Evolutionary conservation across 1,284 basidiomycete genomes (phyloP).

Genomic region (Ustilago xerochloae): DNA sequence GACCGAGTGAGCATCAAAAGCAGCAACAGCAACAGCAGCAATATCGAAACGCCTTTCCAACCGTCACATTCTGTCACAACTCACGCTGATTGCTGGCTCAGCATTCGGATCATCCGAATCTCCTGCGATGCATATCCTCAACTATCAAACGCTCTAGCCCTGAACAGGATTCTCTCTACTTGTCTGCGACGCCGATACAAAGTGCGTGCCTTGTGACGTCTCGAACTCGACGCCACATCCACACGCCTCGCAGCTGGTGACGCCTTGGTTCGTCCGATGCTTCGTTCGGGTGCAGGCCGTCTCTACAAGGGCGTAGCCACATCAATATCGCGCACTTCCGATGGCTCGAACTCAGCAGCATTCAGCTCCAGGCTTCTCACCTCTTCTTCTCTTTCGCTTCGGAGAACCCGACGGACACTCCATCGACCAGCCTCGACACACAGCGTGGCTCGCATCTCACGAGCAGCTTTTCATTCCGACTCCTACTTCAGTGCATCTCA

Average conservation of each 20-base stretch:
- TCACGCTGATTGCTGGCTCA: background rate
- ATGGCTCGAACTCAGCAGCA: background rate
- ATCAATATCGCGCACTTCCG: background rate
- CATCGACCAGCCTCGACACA: background rate
- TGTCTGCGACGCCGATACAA: background rate
- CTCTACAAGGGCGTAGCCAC: constrained; percentile 30
- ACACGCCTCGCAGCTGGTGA: constrained; percentile 11
- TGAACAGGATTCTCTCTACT: background rate
- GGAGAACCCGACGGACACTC: background rate
- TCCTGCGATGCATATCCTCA: constrained; percentile 12
- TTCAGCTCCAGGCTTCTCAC: background rate
- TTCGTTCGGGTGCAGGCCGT: constrained; percentile 30
- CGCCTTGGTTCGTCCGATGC: constrained; percentile 22
- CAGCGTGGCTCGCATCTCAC: background rate
- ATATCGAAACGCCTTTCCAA: background rate
- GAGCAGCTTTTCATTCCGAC: constrained; percentile 7
- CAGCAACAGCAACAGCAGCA: background rate
- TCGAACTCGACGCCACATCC: constrained; percentile 9
- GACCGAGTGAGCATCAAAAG: background rate
- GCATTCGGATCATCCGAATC: constrained; percentile 10
- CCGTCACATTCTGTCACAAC: background rate
- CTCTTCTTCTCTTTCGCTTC: background rate
- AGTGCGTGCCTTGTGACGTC: constrained; percentile 10
- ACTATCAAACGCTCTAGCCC: background rate
- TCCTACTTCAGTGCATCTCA: constrained; percentile 32